Conservation (phyloP, 2,329 filamentous ascomycete genomes). For the Hortaea werneckii region DNA sequence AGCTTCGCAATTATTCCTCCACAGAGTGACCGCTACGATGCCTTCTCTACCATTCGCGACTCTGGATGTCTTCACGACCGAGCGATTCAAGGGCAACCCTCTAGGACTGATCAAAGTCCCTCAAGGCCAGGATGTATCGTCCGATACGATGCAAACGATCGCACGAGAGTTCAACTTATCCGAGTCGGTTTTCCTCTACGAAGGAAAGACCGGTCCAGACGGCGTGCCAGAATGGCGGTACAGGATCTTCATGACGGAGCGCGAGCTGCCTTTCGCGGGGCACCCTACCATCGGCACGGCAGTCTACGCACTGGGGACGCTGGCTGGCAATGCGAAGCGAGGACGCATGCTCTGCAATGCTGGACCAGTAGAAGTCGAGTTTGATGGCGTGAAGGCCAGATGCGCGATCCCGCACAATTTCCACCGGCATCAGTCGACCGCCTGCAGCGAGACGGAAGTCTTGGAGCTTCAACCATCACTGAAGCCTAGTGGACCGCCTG, state of each 20-base stretch:
- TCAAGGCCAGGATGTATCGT: slow-evolving; percentile 26
- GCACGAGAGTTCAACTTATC: slow-evolving; percentile 49
- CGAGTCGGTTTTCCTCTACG: slow-evolving; percentile 47
- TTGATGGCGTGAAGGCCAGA: slow-evolving; percentile 39
- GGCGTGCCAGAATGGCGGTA: slow-evolving; percentile 30
- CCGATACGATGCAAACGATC: slow-evolving; percentile 43
- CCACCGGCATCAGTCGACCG: slow-evolving; percentile 43
- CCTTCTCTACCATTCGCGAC: slow-evolving; percentile 22
- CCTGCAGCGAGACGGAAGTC: slow-evolving; percentile 22
- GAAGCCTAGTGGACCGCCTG: slow-evolving; percentile 1
- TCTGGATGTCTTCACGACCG: slow-evolving; percentile 40
- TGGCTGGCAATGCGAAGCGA: slow-evolving; percentile 16
- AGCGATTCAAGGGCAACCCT: slow-evolving; percentile 43
- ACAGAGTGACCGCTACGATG: slow-evolving; percentile 1
- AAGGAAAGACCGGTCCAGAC: slow-evolving; percentile 11
- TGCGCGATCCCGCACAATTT: slow-evolving; percentile 59
- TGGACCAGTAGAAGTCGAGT: slow-evolving; percentile 33
- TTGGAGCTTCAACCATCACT: slow-evolving; percentile 29
- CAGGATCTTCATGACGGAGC: slow-evolving; percentile 44
- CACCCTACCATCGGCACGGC: slow-evolving; percentile 50
- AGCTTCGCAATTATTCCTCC: too few species aligned
- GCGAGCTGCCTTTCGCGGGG: slow-evolving; percentile 47
- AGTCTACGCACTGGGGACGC: slow-evolving; percentile 33
- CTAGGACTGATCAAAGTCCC: slow-evolving; percentile 46
- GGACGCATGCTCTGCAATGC: slow-evolving; percentile 34